Evolutionary conservation across 345 rosid genomes (phyloP).

Genomic region (Heritiera littoralis): DNA sequence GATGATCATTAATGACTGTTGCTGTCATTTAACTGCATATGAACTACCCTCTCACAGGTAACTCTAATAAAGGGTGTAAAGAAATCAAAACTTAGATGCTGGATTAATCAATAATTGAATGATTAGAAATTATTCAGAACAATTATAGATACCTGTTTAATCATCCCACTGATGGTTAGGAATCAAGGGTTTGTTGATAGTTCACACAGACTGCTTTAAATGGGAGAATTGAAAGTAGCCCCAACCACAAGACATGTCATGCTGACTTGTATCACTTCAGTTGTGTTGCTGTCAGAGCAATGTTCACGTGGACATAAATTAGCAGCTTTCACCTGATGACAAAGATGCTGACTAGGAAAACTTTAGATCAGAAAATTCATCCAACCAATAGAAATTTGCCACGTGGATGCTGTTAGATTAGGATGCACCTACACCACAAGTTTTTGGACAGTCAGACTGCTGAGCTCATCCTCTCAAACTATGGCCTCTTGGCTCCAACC

Average conservation of each 20-base stretch:
- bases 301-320: slow-evolving; percentile 5
- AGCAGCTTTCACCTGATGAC: background rate
- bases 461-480: background rate
- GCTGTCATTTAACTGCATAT: slow-evolving; percentile 6
- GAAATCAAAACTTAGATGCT: background rate
- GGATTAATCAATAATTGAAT: no score
- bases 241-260: background rate
- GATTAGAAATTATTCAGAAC: no score
- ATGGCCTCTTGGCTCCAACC: slow-evolving; percentile 12
- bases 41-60: slow-evolving; percentile 1
- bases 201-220: no score
- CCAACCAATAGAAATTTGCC: slow-evolving; percentile 25
- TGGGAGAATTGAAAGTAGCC: background rate
- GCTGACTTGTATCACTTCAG: background rate
- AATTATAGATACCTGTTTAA: no score
- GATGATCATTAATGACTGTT: slow-evolving; percentile 1
- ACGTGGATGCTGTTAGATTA: slow-evolving; percentile 26
- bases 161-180: no score
- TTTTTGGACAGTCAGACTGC: background rate
- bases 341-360: slow-evolving; percentile 25
- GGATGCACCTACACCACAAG: slow-evolving; percentile 36
- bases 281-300: background rate
- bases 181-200: no score
- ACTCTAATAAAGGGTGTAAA: background rate
- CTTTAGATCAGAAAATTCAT: background rate